Conservation (phyloP, 352 stramenopile genomes). For the Hyaloperonospora arabidopsidis region DNA sequence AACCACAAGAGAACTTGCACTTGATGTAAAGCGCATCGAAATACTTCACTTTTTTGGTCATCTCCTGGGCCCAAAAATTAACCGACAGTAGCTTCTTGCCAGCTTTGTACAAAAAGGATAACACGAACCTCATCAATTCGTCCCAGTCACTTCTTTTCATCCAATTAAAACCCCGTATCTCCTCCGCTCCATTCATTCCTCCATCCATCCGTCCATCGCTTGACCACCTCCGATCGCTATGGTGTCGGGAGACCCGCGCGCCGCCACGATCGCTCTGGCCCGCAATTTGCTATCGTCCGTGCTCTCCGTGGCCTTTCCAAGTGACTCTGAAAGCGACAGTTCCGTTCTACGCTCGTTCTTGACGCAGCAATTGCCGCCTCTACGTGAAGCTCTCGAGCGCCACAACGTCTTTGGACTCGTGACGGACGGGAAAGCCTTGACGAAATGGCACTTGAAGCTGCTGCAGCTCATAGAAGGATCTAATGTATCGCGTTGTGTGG, state of each 20-base stretch:
- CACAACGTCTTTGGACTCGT: constrained; percentile 75
- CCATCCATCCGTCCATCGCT: constrained; percentile 1
- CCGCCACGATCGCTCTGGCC: constrained; percentile 34
- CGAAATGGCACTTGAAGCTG: constrained; percentile 62
- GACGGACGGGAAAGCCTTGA: constrained; percentile 61
- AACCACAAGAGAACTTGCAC: too few species aligned
- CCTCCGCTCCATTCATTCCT: constrained; percentile 14
- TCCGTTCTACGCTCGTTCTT: constrained; percentile 38
- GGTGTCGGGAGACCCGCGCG: constrained; percentile 7
- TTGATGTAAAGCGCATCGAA: too few species aligned
- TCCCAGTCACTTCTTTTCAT: too few species aligned
- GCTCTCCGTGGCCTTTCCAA: constrained; percentile 59
- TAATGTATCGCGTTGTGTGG: constrained; percentile 31
- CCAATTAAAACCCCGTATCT: constrained; percentile 8
- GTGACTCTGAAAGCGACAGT: constrained; percentile 39
- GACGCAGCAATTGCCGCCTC: constrained; percentile 36
- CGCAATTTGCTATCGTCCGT: constrained; percentile 78
- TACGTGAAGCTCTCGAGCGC: constrained; percentile 39
- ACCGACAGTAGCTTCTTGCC: too few species aligned
- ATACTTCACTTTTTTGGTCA: too few species aligned
- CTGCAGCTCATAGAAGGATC: constrained; percentile 44
- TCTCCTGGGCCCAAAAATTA: too few species aligned
- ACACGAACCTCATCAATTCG: too few species aligned
- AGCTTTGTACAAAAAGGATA: too few species aligned
- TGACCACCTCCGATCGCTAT: neutral